A percentile compares a stretch with the other conserved stretches of the same genome.
phyloP scores from a whole-genome alignment of 768 basidiomycete genomes.

The Trichaptum fuscoviolaceum region DNA sequence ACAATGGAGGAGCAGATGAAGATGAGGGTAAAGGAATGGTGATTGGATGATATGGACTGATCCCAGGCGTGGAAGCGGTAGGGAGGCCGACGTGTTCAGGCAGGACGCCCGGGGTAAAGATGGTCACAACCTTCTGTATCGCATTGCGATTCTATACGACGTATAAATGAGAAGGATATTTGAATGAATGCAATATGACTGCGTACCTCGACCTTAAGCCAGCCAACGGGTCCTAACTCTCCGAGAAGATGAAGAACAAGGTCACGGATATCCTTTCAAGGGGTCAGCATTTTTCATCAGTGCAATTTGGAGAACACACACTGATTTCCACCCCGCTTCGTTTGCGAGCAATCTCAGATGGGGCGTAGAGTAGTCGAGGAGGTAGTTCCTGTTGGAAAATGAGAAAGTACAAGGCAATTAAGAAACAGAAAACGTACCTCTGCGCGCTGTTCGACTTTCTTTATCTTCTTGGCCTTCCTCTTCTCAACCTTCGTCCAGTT shows the following conservation, averaged over 20 bases:
- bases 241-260: constrained; percentile 76
- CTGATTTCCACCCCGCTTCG: constrained; percentile 76
- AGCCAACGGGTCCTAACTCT: constrained; percentile 79
- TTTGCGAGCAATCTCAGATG: constrained; percentile 66
- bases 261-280: constrained; percentile 77
- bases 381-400: constrained; percentile 37
- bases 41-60: constrained; percentile 19
- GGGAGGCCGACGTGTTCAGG: constrained; percentile 68
- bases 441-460: constrained; percentile 49
- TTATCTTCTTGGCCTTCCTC: constrained; percentile 65
- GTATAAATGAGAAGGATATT: no score
- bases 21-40: constrained; percentile 14
- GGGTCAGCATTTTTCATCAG: neutral
- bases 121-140: constrained; percentile 71
- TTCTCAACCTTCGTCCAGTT: constrained; percentile 71
- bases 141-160: constrained; percentile 68
- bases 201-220: constrained; percentile 79
- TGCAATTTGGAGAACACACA: constrained; percentile 39
- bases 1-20: neutral
- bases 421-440: constrained; percentile 46
- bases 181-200: no score
- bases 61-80: neutral
- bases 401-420: constrained; percentile 12
- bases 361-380: constrained; percentile 79
- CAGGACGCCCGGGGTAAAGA: constrained; percentile 86